Conservation (phyloP, 345 rosid species). For the Iberis pinnata region DNA sequence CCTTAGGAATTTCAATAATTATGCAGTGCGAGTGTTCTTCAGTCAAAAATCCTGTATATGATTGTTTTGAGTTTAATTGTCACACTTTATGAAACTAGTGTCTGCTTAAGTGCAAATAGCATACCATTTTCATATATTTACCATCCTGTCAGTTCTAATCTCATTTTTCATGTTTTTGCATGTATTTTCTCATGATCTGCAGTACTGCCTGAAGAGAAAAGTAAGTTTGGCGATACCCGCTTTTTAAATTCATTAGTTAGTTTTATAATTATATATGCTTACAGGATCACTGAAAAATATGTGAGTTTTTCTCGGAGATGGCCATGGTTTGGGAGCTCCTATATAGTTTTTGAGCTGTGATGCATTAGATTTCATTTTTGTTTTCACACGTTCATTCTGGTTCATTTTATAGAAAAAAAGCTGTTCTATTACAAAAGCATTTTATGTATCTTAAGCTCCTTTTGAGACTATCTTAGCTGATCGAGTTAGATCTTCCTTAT, state of each 20-base stretch:
- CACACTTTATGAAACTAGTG: not conserved
- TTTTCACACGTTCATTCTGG: too few species aligned
- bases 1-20: not conserved
- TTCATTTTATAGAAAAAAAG: not conserved
- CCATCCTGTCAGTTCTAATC: slow-evolving; percentile 18
- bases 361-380: slow-evolving; percentile 5
- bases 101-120: not conserved
- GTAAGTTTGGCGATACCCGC: slow-evolving; percentile 45
- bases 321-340: too few species aligned
- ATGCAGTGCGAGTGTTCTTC: not conserved
- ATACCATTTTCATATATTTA: slow-evolving; percentile 1
- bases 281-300: slow-evolving; percentile 1
- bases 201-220: slow-evolving; percentile 88
- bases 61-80: not conserved
- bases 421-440: not conserved
- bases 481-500: slow-evolving; percentile 4
- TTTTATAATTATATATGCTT: slow-evolving; percentile 13
- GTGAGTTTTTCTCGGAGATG: too few species aligned
- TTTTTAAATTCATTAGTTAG: slow-evolving; percentile 10
- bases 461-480: not conserved
- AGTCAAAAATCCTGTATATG: not conserved
- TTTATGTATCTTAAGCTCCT: slow-evolving; percentile 6
- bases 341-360: not conserved
- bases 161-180: slow-evolving; percentile 33
- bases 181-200: slow-evolving; percentile 37